Base-by-base conservation (phyloP, 1,284 basidiomycete species). In the Trametes hirsuta region DNA sequence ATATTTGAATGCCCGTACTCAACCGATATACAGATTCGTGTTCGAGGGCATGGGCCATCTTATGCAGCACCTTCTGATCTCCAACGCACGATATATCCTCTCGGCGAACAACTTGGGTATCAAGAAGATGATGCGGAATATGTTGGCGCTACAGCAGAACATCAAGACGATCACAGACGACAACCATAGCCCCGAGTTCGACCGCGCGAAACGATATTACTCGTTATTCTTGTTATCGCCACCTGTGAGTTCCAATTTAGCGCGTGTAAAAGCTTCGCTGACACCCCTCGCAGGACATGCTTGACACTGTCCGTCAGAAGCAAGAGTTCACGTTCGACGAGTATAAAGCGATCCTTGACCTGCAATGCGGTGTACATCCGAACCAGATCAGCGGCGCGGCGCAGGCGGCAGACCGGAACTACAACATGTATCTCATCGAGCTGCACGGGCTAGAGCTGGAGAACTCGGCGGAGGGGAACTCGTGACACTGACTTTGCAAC, bases 91-190 rank as follows among this genome's bases (percentile, higher is more conserved):
- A 22, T 77, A 85, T 58, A 83, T 99, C 59, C 85, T 84, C 24
- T 73, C 83, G 14, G 87, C 89, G 12, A 98, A 95, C 67, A 72
- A 78, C 0, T 84, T 88, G 56, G 97, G 97, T 0, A 86, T 95
- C 63, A 86, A 88, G 69, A 98, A 98, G 77, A 91, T 98, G 72
- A 77, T 88, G 68, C 86, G 95, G 45, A 97, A 98, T 74, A 91
- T 98, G 47, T 80, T 95, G 24, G 93, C 96, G 12, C 81, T 99
- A 24, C 95, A 97, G 72, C 97, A 99, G 73, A 92, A 93, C 68
- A 83, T 98, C 66, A 94, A 94, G 71, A 88, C 90, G 9, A 84
- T 96, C 53, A 83, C 85, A 3, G 78, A 83, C 53, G 83, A 84
- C 58, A 77, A 79, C 48, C 79, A 82, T 55, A 82, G 86, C 58